These are phyloP conservation scores for Tylopilus intermedius DNA, from an alignment of 768 basidiomycete species.

Conservation along the genomic window DNA sequence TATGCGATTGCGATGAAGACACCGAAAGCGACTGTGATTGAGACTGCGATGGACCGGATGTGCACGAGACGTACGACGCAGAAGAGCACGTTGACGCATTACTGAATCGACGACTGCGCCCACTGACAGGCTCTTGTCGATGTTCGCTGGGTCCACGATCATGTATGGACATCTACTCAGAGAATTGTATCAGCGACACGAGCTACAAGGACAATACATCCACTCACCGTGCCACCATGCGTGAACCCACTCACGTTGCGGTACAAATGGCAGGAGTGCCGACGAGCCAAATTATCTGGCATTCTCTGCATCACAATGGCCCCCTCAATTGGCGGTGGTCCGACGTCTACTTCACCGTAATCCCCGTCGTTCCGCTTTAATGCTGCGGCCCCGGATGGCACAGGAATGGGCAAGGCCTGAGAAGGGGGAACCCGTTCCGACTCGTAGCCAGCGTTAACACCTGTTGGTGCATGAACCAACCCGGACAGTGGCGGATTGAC, in stretches of 20 bases:
- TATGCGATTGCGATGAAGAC: constrained; percentile 15
- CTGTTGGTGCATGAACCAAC: neutral
- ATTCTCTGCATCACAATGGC: neutral
- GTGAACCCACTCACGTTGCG: neutral
- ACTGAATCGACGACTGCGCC: constrained; percentile 16
- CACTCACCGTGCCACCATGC: constrained; percentile 8
- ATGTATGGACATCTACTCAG: constrained; percentile 2
- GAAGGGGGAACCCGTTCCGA: constrained; percentile 4
- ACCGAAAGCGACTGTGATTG: constrained; percentile 14
- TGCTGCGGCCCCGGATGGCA: neutral
- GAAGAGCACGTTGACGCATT: constrained; percentile 17
- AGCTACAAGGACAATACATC: neutral
- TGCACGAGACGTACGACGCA: constrained; percentile 18
- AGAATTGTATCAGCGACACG: neutral
- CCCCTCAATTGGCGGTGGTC: neutral
- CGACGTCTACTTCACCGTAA: constrained; percentile 1
- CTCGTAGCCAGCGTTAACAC: neutral
- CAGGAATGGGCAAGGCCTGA: constrained; percentile 2
- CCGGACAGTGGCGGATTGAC: neutral
- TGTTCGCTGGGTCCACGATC: neutral
- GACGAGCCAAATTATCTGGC: neutral
- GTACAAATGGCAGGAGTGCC: neutral
- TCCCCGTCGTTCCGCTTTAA: neutral
- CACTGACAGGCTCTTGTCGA: neutral
- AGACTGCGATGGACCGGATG: constrained; percentile 18